phyloP scores from a whole-genome alignment of 257 asterid genomes.

The Jacaranda mimosifolia region DNA sequence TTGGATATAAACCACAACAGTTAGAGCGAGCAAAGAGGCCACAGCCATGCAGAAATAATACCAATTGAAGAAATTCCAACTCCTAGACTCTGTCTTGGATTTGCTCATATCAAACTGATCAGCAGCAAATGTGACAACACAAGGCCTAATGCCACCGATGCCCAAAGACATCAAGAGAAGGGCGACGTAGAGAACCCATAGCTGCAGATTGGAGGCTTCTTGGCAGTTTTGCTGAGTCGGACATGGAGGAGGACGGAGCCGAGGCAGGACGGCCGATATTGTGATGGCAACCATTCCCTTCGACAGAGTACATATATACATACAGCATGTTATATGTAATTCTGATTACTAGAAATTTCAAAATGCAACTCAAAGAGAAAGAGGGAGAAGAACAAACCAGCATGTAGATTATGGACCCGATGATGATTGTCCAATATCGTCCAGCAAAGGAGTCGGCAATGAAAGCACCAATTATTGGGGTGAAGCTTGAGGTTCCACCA shows the following conservation, averaged over 20 bases:
- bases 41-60: conserved; percentile 77
- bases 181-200: conserved; percentile 62
- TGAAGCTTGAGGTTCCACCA: conserved; percentile 72
- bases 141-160: conserved; percentile 80
- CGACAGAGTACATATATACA: not conserved
- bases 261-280: conserved; percentile 66
- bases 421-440: conserved; percentile 75
- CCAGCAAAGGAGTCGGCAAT: conserved; percentile 81
- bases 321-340: too few relatives aligned
- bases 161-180: conserved; percentile 80
- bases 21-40: conserved; percentile 74
- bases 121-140: conserved; percentile 82
- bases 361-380: too few relatives aligned
- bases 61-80: conserved; percentile 89
- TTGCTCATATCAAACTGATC: conserved; percentile 83
- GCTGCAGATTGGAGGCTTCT: conserved; percentile 73
- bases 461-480: conserved; percentile 78
- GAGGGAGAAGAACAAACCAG: conserved; percentile 46
- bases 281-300: conserved; percentile 83
- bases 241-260: conserved; percentile 80
- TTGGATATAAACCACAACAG: conserved; percentile 83
- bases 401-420: conserved; percentile 67
- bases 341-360: too few relatives aligned
- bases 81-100: conserved; percentile 50
- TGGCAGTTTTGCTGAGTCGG: conserved; percentile 76